These are phyloP conservation scores for Taphrina betulina DNA, from an alignment of 1,139 yeast genomes.

Conservation along the genomic window DNA sequence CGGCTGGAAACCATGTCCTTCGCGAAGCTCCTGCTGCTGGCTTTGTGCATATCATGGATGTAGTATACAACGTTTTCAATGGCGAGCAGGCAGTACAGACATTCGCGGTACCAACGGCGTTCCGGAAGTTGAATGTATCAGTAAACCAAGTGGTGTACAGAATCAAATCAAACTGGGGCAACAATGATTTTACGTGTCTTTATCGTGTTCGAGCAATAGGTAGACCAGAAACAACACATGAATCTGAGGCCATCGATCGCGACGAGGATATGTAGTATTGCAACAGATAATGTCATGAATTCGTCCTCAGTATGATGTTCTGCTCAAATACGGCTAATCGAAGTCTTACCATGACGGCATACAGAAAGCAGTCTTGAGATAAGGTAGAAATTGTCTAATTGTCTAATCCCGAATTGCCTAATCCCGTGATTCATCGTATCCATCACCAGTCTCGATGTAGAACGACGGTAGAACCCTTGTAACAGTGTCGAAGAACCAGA, in stretches of 20 bases:
- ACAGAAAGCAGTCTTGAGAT: too few relatives aligned
- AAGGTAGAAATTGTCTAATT: too few relatives aligned
- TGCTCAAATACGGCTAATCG: too few relatives aligned
- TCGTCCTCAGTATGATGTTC: too few relatives aligned
- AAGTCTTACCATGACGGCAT: too few relatives aligned
- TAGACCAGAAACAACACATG: background rate
- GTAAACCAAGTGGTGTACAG: constrained; percentile 39
- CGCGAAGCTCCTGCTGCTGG: constrained; percentile 21
- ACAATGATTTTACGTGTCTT: constrained; percentile 43
- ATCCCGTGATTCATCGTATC: background rate
- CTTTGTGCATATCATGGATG: constrained; percentile 41
- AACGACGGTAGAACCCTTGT: constrained; percentile 12
- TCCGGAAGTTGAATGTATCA: constrained; percentile 32
- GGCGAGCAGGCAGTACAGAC: constrained; percentile 41
- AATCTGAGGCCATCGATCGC: too few relatives aligned
- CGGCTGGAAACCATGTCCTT: background rate
- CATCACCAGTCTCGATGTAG: constrained; percentile 6
- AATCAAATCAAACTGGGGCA: constrained; percentile 45
- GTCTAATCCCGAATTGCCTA: too few relatives aligned
- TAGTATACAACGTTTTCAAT: constrained; percentile 41
- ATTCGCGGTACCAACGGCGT: constrained; percentile 41
- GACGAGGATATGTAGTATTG: background rate
- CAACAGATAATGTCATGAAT: background rate
- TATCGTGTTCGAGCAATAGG: constrained; percentile 41
- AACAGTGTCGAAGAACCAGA: constrained; percentile 13